These are phyloP conservation scores for Entomortierella parvispora DNA, from an alignment of 192 early-diverging fungal genomes.

Conservation along the genomic window DNA sequence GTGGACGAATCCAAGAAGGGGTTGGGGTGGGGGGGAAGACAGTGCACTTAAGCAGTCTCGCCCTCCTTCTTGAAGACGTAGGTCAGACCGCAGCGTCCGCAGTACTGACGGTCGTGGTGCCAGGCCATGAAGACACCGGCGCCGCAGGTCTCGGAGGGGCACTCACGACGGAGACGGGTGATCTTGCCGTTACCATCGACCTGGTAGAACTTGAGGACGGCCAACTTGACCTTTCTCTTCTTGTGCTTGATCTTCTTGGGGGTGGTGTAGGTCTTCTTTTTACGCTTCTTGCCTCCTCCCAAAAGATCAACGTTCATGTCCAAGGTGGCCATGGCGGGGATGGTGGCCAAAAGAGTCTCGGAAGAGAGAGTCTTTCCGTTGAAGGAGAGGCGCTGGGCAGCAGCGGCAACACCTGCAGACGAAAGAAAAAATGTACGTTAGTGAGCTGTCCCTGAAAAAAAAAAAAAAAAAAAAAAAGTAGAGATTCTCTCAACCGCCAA, in stretches of 20 bases:
- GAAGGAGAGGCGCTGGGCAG: conserved; percentile 62
- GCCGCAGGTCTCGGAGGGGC: conserved; percentile 95
- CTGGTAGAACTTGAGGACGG: conserved; percentile 99
- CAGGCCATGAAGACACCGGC: conserved; percentile 99
- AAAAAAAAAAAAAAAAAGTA: too few species aligned
- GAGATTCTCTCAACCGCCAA: too few species aligned
- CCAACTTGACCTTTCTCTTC: conserved; percentile 99
- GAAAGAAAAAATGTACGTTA: not conserved
- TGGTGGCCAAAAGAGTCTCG: conserved; percentile 25
- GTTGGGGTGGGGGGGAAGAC: not conserved
- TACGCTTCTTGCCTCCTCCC: conserved; percentile 98
- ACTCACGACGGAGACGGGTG: conserved; percentile 98
- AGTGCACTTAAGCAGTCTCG: conserved; percentile 47
- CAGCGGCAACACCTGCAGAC: conserved; percentile 21
- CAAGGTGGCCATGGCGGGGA: conserved; percentile 53
- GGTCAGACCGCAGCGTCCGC: conserved; percentile 95
- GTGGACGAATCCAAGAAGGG: not conserved
- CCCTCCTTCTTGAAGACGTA: conserved; percentile 92
- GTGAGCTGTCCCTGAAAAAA: not conserved
- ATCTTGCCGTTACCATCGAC: conserved; percentile 97
- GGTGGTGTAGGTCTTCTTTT: conserved; percentile 99
- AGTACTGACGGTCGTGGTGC: conserved; percentile 99
- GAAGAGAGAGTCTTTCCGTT: conserved; percentile 56
- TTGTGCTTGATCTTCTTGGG: conserved; percentile 99
- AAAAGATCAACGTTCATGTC: conserved; percentile 63